Evolutionary conservation across 345 rosid genomes (phyloP).

Genomic region (Eutrema japonicum): DNA sequence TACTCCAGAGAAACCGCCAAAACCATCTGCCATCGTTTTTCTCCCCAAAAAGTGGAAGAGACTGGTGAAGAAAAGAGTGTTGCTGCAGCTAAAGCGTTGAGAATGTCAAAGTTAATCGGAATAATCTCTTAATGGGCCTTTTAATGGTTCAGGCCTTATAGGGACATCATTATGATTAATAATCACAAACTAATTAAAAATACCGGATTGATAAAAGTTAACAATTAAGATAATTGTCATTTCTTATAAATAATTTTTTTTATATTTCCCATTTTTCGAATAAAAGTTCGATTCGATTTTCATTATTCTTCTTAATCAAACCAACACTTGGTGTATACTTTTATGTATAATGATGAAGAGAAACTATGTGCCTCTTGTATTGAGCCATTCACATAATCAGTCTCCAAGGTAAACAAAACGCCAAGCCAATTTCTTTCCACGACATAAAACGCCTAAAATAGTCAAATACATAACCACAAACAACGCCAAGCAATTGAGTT

Average conservation of each 20-base stretch:
- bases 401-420: background rate
- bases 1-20: conserved; percentile 27
- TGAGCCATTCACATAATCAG: background rate
- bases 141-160: background rate
- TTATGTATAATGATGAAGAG: background rate
- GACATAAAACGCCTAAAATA: background rate
- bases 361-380: background rate
- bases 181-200: background rate
- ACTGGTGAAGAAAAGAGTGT: conserved; percentile 26
- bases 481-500: conserved; percentile 13
- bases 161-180: background rate
- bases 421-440: background rate
- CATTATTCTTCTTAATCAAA: background rate
- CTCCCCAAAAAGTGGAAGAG: conserved; percentile 9
- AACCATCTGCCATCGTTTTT: conserved; percentile 38
- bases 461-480: conserved; percentile 15
- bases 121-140: conserved; percentile 16
- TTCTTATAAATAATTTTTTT: too few species aligned
- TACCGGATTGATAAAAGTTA: too few species aligned
- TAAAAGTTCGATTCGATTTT: too few species aligned
- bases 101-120: conserved; percentile 3
- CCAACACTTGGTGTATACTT: background rate
- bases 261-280: too few species aligned
- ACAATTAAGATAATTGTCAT: too few species aligned
- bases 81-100: conserved; percentile 8